Conservation (phyloP, 78 protist genomes). For the Diacronema lutheri region DNA sequence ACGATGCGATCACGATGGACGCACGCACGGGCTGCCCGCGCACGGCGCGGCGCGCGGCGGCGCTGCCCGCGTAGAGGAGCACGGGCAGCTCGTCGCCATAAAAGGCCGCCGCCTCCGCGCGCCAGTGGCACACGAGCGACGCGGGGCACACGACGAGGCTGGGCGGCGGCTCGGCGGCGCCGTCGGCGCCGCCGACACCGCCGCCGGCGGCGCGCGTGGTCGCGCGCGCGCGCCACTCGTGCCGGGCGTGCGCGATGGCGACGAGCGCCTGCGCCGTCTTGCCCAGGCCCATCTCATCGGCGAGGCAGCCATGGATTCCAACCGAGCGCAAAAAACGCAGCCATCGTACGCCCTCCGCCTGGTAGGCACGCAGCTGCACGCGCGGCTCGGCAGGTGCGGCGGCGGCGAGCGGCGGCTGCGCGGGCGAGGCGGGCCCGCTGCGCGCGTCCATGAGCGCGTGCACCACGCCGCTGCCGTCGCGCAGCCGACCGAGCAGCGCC, state of each 20-base stretch:
- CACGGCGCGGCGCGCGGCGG: slow-evolving; percentile 11
- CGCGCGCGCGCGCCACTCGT: slow-evolving; percentile 10
- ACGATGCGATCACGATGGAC: background rate
- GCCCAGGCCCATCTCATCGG: slow-evolving; percentile 94
- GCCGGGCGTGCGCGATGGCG: slow-evolving; percentile 57
- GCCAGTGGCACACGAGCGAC: slow-evolving; percentile 90
- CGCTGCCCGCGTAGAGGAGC: background rate
- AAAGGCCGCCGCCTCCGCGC: background rate
- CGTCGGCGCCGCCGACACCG: background rate
- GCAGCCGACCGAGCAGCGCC: too few relatives aligned
- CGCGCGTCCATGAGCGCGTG: too few relatives aligned
- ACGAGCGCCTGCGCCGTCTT: slow-evolving; percentile 91
- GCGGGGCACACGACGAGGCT: slow-evolving; percentile 91
- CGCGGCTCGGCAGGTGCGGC: too few relatives aligned
- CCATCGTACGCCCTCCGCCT: slow-evolving; percentile 92
- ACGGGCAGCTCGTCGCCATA: background rate
- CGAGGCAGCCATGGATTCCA: slow-evolving; percentile 62
- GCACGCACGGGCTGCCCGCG: background rate
- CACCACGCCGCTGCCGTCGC: too few relatives aligned
- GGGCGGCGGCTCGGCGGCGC: slow-evolving; percentile 41
- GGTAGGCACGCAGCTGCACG: slow-evolving; percentile 85
- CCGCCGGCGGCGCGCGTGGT: background rate
- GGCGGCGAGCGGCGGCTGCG: too few relatives aligned
- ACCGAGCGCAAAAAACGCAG: slow-evolving; percentile 70
- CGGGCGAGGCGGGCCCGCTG: too few relatives aligned